These are phyloP conservation scores for Prinsepia uniflora DNA, from an alignment of 306 rosid species.

Conservation along the genomic window DNA sequence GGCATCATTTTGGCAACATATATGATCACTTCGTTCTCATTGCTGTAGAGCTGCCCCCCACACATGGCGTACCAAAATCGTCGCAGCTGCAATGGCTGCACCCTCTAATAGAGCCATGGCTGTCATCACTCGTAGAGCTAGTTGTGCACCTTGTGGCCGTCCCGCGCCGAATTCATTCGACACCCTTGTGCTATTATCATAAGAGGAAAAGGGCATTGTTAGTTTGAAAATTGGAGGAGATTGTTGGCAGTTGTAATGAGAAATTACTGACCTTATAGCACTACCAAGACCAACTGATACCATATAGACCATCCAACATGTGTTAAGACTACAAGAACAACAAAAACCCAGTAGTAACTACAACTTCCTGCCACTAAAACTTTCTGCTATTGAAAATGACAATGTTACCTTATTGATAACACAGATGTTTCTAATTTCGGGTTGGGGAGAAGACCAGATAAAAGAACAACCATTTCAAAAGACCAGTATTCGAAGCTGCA, in stretches of 20 bases:
- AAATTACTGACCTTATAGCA: conserved; percentile 45
- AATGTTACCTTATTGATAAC: conserved; percentile 48
- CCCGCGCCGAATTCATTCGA: conserved; percentile 62
- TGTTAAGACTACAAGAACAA: conserved; percentile 43
- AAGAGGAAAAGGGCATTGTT: not conserved
- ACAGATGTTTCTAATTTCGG: conserved; percentile 62
- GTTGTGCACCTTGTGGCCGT: conserved; percentile 37
- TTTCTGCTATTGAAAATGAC: not conserved
- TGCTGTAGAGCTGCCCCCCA: conserved; percentile 60
- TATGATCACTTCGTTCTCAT: conserved; percentile 43
- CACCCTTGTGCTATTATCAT: conserved; percentile 42
- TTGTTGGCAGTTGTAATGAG: not conserved
- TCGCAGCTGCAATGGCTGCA: conserved; percentile 28
- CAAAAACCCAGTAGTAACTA: not conserved
- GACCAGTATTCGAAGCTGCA: conserved; percentile 56
- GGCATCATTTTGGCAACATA: conserved; percentile 60
- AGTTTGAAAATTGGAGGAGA: not conserved
- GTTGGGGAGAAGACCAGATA: conserved; percentile 56
- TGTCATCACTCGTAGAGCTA: conserved; percentile 48
- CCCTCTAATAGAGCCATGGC: conserved; percentile 40
- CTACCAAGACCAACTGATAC: conserved; percentile 62
- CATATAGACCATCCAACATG: conserved; percentile 59
- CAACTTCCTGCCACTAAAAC: not conserved
- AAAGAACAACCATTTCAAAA: conserved; percentile 63
- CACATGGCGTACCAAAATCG: conserved; percentile 38